Base-by-base conservation (phyloP, 2,329 filamentous ascomycete species). In the Colletotrichum sp. region DNA sequence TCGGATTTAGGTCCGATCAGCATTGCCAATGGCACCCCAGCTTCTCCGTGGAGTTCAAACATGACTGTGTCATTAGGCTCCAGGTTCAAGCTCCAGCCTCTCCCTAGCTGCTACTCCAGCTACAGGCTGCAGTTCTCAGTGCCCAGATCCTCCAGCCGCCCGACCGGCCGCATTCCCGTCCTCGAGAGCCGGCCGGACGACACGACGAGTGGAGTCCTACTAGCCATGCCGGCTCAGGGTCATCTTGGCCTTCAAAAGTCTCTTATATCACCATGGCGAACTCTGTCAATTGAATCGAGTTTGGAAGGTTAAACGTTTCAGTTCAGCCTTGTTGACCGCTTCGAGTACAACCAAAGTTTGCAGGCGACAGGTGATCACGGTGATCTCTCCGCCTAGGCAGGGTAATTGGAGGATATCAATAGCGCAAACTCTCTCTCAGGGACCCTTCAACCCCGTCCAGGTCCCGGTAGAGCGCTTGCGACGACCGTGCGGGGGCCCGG, bases 271-370 rank as follows among this genome's bases (percentile, higher is more conserved):
- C 69, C 27, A 57, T 63, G 44, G 36, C n/a, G 65, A 73, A 75
- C 74, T 76, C 48, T 69, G 64, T 64, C 52, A 59, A 19, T 36
- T 9, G 28, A n/a, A 44, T 32, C 34, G 68, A 73, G 57, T n/a
- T 48, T 76, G 39, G 30, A 27, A 16, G 66, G 68, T 59, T 36
- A 57, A 44, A 15, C 48, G 64, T 74, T 76, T 60, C 71, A 73
- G 64, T 69, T 73, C 74, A 76, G 74, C 71, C 71, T 76, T 73
- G 64, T 69, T 75, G 70, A 69, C 73, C 64, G 64, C 73, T 75
- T 27, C 59, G 60, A 32, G 57, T 69, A 19, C 57, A 22, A 34
- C 59, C 59, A 60, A 68, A 76, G 44, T 74, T 34, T 73, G 64
- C 65, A 68, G 57, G 44, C 59, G 28, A 48, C 74, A 76, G 70